phyloP scores from a whole-genome alignment of 2,329 filamentous ascomycete species.

The Fusarium torreyae region DNA sequence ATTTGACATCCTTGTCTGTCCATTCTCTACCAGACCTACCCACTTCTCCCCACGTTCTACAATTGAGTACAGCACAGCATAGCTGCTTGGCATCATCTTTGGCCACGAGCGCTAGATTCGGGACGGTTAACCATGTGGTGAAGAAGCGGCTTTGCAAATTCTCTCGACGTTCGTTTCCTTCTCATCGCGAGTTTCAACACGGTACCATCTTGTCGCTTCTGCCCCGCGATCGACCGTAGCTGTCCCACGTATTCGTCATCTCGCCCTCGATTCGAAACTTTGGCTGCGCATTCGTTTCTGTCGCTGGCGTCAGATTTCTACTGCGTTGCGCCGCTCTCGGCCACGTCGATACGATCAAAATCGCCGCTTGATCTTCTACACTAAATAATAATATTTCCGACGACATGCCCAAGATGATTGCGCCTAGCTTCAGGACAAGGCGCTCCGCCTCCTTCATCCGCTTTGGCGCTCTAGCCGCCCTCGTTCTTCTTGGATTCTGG shows the following conservation, averaged over 20 bases:
- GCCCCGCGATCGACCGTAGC: constrained; percentile 35
- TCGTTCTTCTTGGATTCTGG: constrained; percentile 56
- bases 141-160: constrained; percentile 28
- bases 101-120: constrained; percentile 12
- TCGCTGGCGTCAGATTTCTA: constrained; percentile 43
- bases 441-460: constrained; percentile 62
- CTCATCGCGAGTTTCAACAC: constrained; percentile 13
- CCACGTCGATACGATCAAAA: not conserved
- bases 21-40: constrained; percentile 35
- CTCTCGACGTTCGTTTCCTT: constrained; percentile 10
- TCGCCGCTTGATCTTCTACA: constrained; percentile 1
- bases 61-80: constrained; percentile 10
- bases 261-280: constrained; percentile 30
- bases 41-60: constrained; percentile 36
- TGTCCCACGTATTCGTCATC: constrained; percentile 24
- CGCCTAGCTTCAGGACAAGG: constrained; percentile 60
- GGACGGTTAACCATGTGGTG: constrained; percentile 35
- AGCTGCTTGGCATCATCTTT: constrained; percentile 33
- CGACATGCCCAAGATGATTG: constrained; percentile 54
- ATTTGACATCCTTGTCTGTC: constrained; percentile 46
- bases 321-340: constrained; percentile 29
- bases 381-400: constrained; percentile 11
- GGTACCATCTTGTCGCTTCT: constrained; percentile 9
- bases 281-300: constrained; percentile 38
- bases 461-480: constrained; percentile 56